A percentile compares a stretch with the other conserved stretches of the same genome.
Evolutionary conservation across 2,329 filamentous ascomycete genomes (phyloP).

Genomic region (Apiospora rasikravindrae): DNA sequence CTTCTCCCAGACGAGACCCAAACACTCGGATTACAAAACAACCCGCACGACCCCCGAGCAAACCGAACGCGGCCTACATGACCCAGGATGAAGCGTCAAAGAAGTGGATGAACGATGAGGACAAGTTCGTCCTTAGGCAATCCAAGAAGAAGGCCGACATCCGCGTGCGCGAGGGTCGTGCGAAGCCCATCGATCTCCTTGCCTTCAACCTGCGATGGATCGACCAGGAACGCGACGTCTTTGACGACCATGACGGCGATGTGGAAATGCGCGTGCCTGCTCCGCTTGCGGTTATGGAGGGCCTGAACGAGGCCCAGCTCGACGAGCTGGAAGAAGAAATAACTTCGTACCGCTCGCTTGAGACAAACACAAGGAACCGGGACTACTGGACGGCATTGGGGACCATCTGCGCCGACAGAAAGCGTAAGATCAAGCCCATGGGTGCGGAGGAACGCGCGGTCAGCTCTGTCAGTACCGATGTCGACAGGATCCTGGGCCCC

Average conservation of each 20-base stretch:
- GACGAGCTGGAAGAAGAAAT: constrained; percentile 83
- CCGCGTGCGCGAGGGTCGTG: constrained; percentile 86
- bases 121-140: constrained; percentile 94
- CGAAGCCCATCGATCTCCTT: constrained; percentile 91
- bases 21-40: constrained; percentile 63
- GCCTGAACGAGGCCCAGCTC: constrained; percentile 70
- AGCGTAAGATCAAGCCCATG: constrained; percentile 66
- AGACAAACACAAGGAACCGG: constrained; percentile 76
- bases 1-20: constrained; percentile 60
- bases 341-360: constrained; percentile 76
- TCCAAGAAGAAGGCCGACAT: constrained; percentile 98
- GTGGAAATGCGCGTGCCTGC: constrained; percentile 75
- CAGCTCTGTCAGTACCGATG: constrained; percentile 82
- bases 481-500: constrained; percentile 83
- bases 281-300: constrained; percentile 81
- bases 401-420: constrained; percentile 79
- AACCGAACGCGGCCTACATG: constrained; percentile 50
- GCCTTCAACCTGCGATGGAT: constrained; percentile 90
- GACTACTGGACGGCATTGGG: constrained; percentile 95
- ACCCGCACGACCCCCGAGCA: constrained; percentile 38
- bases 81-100: constrained; percentile 79
- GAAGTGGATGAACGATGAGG: constrained; percentile 91
- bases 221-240: constrained; percentile 81
- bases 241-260: constrained; percentile 84
- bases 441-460: constrained; percentile 74